Percentiles rank a stretch among this genome's conserved stretches.
These are phyloP conservation scores for Heritiera littoralis DNA, from an alignment of 345 rosid genomes.

Conservation along the genomic window DNA sequence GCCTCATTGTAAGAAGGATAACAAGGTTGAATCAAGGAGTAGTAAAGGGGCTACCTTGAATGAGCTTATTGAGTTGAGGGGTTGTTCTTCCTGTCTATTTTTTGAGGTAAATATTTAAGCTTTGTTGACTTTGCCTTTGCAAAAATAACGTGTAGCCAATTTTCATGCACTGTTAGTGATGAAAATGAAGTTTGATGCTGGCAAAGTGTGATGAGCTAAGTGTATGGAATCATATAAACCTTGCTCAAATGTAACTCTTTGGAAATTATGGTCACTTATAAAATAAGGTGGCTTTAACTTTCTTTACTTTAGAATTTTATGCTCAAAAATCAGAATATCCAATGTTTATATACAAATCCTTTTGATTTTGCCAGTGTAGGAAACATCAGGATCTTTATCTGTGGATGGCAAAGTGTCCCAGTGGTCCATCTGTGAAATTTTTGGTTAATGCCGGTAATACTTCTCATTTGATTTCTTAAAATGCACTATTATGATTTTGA, in stretches of 20 bases:
- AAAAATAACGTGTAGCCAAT: background rate
- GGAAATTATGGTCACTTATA: background rate
- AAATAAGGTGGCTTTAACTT: too few species aligned
- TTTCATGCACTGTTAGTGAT: too few species aligned
- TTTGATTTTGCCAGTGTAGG: constrained; percentile 63
- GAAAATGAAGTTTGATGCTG: too few species aligned
- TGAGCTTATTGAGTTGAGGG: constrained; percentile 86
- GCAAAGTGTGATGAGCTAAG: too few species aligned
- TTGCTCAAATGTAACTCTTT: background rate
- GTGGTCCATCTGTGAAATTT: constrained; percentile 92
- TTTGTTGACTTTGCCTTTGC: background rate
- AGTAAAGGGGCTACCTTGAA: constrained; percentile 76
- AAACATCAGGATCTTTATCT: constrained; percentile 88
- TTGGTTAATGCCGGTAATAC: constrained; percentile 89
- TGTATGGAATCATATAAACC: too few species aligned
- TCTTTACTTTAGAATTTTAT: constrained; percentile 1
- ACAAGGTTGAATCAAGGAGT: constrained; percentile 78
- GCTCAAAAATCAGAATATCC: background rate
- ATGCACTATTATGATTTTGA: background rate
- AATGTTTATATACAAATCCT: background rate
- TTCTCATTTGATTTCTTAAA: constrained; percentile 12
- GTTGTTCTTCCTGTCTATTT: constrained; percentile 80
- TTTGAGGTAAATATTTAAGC: constrained; percentile 63
- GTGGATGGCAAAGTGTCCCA: constrained; percentile 87
- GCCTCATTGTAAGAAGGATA: constrained; percentile 96